Evolutionary conservation across 768 basidiomycete species (phyloP).

Genomic region (Mycena vulgaris): DNA sequence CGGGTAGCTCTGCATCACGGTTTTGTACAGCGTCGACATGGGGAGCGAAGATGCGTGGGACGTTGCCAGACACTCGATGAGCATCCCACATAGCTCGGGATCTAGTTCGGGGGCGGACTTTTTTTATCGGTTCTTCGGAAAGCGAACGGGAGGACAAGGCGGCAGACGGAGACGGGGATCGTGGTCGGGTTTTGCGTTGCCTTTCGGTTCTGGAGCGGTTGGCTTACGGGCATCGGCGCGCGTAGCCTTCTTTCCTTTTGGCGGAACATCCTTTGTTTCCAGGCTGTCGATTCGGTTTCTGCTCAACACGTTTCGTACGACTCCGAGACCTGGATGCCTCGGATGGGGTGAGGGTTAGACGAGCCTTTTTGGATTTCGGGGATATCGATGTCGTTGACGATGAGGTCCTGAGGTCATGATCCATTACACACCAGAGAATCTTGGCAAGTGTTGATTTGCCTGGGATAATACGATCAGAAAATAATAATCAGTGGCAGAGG

Average conservation of each 20-base stretch:
- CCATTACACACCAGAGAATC: conserved; percentile 82
- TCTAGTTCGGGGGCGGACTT: conserved; percentile 47
- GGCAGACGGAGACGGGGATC: conserved; percentile 27
- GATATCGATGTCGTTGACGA: conserved; percentile 80
- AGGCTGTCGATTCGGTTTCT: conserved; percentile 5
- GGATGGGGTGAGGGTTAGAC: conserved; percentile 8
- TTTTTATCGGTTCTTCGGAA: conserved; percentile 11
- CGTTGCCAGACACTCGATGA: conserved; percentile 80
- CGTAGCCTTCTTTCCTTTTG: conserved; percentile 25
- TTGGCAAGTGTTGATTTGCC: conserved; percentile 93
- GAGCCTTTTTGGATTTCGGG: conserved; percentile 35
- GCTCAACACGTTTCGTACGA: conserved; percentile 22
- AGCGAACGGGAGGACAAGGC: conserved; percentile 9
- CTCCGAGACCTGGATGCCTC: conserved; percentile 23
- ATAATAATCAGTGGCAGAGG: conserved; percentile 34
- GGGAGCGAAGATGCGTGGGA: conserved; percentile 80
- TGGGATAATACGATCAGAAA: conserved; percentile 48
- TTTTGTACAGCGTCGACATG: conserved; percentile 65
- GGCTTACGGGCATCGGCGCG: conserved; percentile 14
- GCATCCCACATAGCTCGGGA: conserved; percentile 72
- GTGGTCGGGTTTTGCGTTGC: conserved; percentile 25
- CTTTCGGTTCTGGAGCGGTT: conserved; percentile 8
- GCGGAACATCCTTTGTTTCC: conserved; percentile 9
- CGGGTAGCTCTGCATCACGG: conserved; percentile 69
- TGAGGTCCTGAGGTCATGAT: conserved; percentile 80